These are phyloP conservation scores for Hypoxylon cercidicola DNA, from an alignment of 495 filamentous ascomycete species.

Conservation along the genomic window DNA sequence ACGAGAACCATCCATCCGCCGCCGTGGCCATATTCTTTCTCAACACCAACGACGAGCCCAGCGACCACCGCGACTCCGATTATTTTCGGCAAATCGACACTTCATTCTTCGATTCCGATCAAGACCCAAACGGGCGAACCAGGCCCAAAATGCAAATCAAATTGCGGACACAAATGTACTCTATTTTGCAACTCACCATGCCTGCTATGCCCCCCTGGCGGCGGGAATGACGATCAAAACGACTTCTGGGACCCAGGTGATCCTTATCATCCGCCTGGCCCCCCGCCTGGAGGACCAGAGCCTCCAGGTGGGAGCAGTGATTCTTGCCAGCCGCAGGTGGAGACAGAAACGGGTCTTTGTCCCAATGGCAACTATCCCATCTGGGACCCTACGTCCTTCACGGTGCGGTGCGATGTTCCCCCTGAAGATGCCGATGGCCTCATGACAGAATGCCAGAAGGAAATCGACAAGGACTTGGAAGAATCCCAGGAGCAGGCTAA, in stretches of 20 bases:
- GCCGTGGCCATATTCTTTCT: slow-evolving; percentile 15
- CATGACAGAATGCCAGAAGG: not conserved
- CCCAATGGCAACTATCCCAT: slow-evolving; percentile 4
- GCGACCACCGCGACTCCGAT: too few species aligned
- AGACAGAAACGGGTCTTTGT: not conserved
- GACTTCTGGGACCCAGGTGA: slow-evolving; percentile 13
- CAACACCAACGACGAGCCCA: not conserved
- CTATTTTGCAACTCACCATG: slow-evolving; percentile 1
- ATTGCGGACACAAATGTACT: slow-evolving; percentile 2
- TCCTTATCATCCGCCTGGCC: slow-evolving; percentile 3
- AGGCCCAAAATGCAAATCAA: not conserved
- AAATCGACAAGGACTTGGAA: not conserved
- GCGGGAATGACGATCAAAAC: not conserved
- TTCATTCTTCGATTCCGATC: not conserved
- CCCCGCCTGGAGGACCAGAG: not conserved
- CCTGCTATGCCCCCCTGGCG: slow-evolving; percentile 1
- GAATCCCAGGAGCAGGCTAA: not conserved
- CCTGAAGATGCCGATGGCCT: not conserved
- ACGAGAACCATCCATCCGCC: slow-evolving; percentile 18
- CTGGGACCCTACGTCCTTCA: not conserved
- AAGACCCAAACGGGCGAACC: slow-evolving; percentile 2
- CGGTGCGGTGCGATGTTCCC: slow-evolving; percentile 2
- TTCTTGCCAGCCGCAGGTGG: slow-evolving; percentile 1
- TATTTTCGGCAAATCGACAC: too few species aligned
- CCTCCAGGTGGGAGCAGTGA: slow-evolving; percentile 7